A percentile compares a stretch with the other conserved stretches of the same genome.
Evolutionary conservation across 192 early-diverging fungal genomes (phyloP).

Genomic region (Pilobolus umbonatus): DNA sequence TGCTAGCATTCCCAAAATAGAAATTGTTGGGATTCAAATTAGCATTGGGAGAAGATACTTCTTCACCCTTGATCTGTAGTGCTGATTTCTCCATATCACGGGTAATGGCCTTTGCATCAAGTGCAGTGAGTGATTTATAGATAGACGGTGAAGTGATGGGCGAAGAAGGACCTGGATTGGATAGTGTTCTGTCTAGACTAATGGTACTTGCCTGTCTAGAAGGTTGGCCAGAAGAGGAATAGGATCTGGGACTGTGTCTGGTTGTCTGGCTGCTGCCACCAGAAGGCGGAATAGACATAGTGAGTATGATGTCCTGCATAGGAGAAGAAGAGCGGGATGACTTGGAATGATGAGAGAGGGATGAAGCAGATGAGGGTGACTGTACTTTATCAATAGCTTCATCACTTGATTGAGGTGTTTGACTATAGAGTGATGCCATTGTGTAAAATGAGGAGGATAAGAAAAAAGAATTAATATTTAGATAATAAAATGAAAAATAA

Average conservation of each 20-base stretch:
- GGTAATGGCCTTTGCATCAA: slow-evolving; percentile 41
- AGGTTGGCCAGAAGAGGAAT: slow-evolving; percentile 5
- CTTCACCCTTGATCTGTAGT: slow-evolving; percentile 10
- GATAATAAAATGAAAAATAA: too few species aligned
- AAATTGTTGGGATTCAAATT: slow-evolving; percentile 9
- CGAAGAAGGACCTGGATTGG: slow-evolving; percentile 21
- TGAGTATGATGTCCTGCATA: slow-evolving; percentile 5
- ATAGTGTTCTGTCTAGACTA: slow-evolving; percentile 19
- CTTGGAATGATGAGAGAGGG: neutral
- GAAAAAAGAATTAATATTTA: too few species aligned
- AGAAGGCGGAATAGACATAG: slow-evolving; percentile 23
- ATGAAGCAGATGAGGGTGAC: neutral
- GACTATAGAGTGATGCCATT: too few species aligned
- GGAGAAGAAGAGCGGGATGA: slow-evolving; percentile 6
- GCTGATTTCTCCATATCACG: slow-evolving; percentile 35
- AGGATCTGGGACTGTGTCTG: slow-evolving; percentile 27
- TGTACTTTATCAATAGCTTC: too few species aligned
- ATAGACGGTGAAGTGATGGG: slow-evolving; percentile 31
- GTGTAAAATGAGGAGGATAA: too few species aligned
- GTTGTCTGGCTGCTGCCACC: slow-evolving; percentile 33
- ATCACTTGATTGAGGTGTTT: too few species aligned
- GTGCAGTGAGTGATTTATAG: slow-evolving; percentile 42
- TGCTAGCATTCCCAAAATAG: slow-evolving; percentile 1
- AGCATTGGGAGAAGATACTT: slow-evolving; percentile 17
- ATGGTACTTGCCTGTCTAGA: slow-evolving; percentile 9